Percentiles rank a stretch among this genome's conserved stretches.
Evolutionary conservation across 768 basidiomycete species (phyloP).

Genomic region (Panaeolus cyanescens): DNA sequence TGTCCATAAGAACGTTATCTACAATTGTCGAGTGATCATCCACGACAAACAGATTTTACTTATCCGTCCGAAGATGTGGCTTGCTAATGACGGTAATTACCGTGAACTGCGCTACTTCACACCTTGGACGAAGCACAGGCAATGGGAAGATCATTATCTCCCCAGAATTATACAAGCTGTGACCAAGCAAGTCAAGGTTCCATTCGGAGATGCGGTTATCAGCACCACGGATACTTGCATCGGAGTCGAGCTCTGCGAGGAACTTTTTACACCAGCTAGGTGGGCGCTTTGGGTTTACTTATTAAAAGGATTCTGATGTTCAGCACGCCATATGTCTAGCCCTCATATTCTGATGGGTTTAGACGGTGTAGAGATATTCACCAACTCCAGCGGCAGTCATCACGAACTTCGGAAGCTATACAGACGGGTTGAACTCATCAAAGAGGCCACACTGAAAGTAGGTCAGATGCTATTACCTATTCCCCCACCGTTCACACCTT

Average conservation of each 20-base stretch:
- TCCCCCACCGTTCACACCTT: slow-evolving; percentile 5
- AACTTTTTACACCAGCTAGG: slow-evolving; percentile 96
- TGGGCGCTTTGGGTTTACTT: slow-evolving; percentile 42
- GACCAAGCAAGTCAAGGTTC: slow-evolving; percentile 88
- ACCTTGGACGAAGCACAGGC: slow-evolving; percentile 88
- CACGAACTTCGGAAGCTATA: slow-evolving; percentile 98
- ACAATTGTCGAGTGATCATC: slow-evolving; percentile 93
- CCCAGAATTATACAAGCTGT: slow-evolving; percentile 87
- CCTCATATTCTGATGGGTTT: slow-evolving; percentile 98
- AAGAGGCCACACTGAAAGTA: slow-evolving; percentile 95
- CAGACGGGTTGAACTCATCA: slow-evolving; percentile 90
- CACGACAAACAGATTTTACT: slow-evolving; percentile 85
- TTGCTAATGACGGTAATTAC: slow-evolving; percentile 98
- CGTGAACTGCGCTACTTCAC: slow-evolving; percentile 89
- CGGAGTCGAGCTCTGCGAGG: slow-evolving; percentile 96
- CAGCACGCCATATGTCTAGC: slow-evolving; percentile 39
- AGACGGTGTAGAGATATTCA: slow-evolving; percentile 98
- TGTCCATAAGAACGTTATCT: slow-evolving; percentile 96
- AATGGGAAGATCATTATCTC: slow-evolving; percentile 90
- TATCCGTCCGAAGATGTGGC: slow-evolving; percentile 99
- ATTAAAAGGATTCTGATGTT: not conserved
- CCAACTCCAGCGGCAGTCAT: slow-evolving; percentile 97
- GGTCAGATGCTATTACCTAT: slow-evolving; percentile 34
- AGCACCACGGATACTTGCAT: slow-evolving; percentile 95
- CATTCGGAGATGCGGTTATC: slow-evolving; percentile 94